phyloP scores from a whole-genome alignment of 2,329 filamentous ascomycete genomes.

The Hypoxylon sp. region DNA sequence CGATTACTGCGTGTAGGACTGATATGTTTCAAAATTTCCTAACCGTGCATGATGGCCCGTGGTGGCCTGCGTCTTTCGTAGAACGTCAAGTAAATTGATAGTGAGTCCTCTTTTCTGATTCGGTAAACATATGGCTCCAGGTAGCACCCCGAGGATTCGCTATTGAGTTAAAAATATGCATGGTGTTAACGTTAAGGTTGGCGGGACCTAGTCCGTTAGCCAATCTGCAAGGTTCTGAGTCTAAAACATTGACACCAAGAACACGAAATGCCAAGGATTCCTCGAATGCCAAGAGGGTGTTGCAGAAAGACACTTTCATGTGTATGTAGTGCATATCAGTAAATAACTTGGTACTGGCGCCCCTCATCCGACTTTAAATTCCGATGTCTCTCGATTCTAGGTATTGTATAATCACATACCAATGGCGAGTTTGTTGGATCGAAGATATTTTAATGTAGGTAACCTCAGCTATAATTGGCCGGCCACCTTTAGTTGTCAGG shows the following conservation, averaged over 20 bases:
- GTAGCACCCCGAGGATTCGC: background rate
- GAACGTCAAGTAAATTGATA: background rate
- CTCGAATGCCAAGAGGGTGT: too few species aligned
- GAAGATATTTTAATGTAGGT: background rate
- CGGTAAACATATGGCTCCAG: background rate
- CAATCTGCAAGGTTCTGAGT: conserved; percentile 4
- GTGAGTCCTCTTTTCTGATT: background rate
- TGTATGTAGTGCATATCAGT: too few species aligned
- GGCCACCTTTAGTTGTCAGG: background rate
- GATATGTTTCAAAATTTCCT: background rate
- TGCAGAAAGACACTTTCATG: background rate
- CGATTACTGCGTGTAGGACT: background rate
- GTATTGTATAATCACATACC: background rate
- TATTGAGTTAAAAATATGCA: background rate
- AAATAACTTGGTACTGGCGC: background rate
- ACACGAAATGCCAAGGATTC: background rate
- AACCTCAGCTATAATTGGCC: background rate
- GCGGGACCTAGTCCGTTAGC: background rate
- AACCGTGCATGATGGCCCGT: background rate
- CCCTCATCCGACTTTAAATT: background rate
- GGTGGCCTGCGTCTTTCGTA: conserved; percentile 3
- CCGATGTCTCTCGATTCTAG: background rate
- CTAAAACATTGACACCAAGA: background rate
- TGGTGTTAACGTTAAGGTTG: conserved; percentile 7
- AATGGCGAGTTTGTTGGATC: background rate